Evolutionary conservation across 148 eudicot species (phyloP).

Genomic region (Chenopodium suecicum): DNA sequence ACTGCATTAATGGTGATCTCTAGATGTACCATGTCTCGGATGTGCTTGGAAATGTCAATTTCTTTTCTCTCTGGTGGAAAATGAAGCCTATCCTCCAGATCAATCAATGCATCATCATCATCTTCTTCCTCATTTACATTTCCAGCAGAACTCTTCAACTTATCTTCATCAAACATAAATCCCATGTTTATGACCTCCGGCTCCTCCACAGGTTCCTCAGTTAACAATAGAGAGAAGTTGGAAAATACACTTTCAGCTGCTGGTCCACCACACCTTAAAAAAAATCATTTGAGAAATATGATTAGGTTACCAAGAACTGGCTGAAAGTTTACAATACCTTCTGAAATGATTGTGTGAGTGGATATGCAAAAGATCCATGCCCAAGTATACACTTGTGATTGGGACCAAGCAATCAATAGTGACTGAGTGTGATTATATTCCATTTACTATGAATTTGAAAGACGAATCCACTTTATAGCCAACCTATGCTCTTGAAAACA

Average conservation of each 20-base stretch:
- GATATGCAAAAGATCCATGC: constrained; percentile 7
- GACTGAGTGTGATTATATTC: background rate
- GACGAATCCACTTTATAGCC: background rate
- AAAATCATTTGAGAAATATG: background rate
- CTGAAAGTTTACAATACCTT: background rate
- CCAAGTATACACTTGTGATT: background rate
- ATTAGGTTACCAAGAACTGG: background rate
- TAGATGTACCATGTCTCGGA: constrained; percentile 81
- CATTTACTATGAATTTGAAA: background rate
- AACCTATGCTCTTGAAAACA: background rate
- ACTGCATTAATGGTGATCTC: constrained; percentile 70
- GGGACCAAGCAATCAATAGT: background rate
- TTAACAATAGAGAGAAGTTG: constrained; percentile 67
- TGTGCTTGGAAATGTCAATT: constrained; percentile 84
- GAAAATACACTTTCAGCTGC: constrained; percentile 65
- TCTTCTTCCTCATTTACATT: constrained; percentile 41
- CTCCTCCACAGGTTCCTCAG: constrained; percentile 74
- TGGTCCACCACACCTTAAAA: constrained; percentile 73
- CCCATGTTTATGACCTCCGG: constrained; percentile 66
- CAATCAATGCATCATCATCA: constrained; percentile 48
- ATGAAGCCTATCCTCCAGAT: constrained; percentile 72
- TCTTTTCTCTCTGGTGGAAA: constrained; percentile 62
- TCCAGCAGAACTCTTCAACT: constrained; percentile 16
- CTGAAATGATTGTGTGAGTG: too few species aligned
- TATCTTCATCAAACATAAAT: constrained; percentile 51